phyloP scores from a whole-genome alignment of 371 early-diverging fungal genomes.

The Phascolomyces articulosus region DNA sequence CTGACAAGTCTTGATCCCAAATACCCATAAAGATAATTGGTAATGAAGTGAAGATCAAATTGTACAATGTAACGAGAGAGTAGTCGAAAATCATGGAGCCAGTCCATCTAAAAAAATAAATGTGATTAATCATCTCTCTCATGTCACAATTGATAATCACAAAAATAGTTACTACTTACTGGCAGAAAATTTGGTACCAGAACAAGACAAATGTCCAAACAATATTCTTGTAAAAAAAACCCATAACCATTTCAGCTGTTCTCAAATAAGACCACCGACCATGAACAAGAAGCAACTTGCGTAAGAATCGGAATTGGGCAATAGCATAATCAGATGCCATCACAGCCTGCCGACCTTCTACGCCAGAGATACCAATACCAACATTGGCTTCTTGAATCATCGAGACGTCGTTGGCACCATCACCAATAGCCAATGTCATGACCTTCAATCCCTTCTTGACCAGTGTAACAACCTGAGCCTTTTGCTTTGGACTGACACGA shows the following conservation, averaged over 20 bases:
- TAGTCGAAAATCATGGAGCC: constrained; percentile 78
- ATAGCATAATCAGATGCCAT: constrained; percentile 92
- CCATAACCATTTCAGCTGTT: constrained; percentile 76
- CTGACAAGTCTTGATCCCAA: constrained; percentile 91
- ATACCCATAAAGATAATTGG: constrained; percentile 74
- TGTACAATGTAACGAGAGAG: constrained; percentile 77
- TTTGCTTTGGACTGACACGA: constrained; percentile 90
- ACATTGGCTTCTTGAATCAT: constrained; percentile 95
- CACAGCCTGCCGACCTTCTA: constrained; percentile 94
- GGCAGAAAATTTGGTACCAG: constrained; percentile 83
- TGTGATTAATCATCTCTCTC: not conserved
- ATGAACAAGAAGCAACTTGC: constrained; percentile 77
- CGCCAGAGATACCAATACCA: constrained; percentile 91
- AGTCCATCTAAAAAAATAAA: constrained; percentile 34
- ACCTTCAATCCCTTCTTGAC: constrained; percentile 54
- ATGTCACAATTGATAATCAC: not conserved
- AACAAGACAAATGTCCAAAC: constrained; percentile 80
- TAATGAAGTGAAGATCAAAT: constrained; percentile 78
- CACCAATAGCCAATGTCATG: constrained; percentile 86
- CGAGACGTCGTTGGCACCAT: constrained; percentile 94
- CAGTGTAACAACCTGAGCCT: constrained; percentile 79
- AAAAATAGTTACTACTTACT: constrained; percentile 46
- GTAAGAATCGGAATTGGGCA: constrained; percentile 82
- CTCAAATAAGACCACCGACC: constrained; percentile 88
- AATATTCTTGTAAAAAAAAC: constrained; percentile 83